Percentiles rank a stretch among this genome's conserved stretches.
Evolutionary conservation across 179 eudicot genomes (phyloP).

Genomic region (Pouteria campechiana): DNA sequence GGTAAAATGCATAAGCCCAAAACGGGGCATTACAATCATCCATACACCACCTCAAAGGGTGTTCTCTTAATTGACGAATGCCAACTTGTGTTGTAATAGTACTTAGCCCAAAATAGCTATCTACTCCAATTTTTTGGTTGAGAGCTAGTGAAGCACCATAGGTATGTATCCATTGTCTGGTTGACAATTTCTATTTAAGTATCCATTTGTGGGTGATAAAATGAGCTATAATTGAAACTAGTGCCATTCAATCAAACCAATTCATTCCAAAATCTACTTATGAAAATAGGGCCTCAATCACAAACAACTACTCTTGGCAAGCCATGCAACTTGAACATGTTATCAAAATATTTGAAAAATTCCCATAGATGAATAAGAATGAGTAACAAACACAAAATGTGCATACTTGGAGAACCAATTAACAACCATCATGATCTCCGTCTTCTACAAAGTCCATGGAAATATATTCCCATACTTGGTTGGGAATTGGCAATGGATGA

Average conservation of each 20-base stretch:
- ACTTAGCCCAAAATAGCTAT: conserved; percentile 4
- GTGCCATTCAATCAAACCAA: background rate
- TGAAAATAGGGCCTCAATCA: background rate
- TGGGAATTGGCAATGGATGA: background rate
- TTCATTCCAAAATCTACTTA: background rate
- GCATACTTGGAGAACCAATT: background rate
- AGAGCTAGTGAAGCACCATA: background rate
- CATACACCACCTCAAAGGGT: conserved; percentile 6
- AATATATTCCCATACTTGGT: background rate
- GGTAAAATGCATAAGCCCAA: too few relatives aligned
- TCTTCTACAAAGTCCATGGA: background rate
- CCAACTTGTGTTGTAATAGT: background rate
- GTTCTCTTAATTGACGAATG: background rate
- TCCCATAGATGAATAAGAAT: background rate
- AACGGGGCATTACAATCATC: too few relatives aligned
- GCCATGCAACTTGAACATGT: background rate
- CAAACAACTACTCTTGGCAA: background rate
- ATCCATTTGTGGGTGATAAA: conserved; percentile 2
- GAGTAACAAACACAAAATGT: background rate
- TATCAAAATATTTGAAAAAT: background rate
- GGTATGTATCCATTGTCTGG: background rate
- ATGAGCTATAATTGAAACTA: background rate
- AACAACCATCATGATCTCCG: background rate
- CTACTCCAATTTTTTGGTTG: background rate
- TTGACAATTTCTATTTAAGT: conserved; percentile 5